These are phyloP conservation scores for Cyclospora cayetanensis DNA, from an alignment of 169 alveolate species.

Conservation along the genomic window DNA sequence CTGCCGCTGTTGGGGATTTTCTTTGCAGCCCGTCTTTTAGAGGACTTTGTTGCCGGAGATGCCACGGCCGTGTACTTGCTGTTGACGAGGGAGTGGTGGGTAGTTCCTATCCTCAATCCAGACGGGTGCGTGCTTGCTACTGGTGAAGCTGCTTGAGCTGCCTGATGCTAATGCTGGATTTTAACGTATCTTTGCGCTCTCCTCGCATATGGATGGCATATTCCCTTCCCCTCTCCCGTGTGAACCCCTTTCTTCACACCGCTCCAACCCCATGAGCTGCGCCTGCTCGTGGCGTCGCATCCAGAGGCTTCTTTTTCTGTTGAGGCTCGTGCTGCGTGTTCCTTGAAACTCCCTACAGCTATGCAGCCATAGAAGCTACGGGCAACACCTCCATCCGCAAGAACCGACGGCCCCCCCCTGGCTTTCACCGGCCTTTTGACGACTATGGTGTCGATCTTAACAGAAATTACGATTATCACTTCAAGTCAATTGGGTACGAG, in stretches of 20 bases:
- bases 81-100: conserved; percentile 43
- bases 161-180: no score
- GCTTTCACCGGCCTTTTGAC: not conserved
- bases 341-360: no score
- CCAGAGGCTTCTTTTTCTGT: no score
- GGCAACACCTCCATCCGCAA: not conserved
- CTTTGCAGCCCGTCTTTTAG: conserved; percentile 19
- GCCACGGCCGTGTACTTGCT: not conserved
- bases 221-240: no score
- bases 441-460: conserved; percentile 29
- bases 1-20: not conserved
- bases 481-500: not conserved
- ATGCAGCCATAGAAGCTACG: not conserved
- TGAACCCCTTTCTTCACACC: no score
- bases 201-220: no score
- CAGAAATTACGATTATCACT: conserved; percentile 19
- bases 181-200: no score
- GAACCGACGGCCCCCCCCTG: not conserved
- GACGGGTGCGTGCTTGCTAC: conserved; percentile 74
- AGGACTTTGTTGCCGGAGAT: not conserved
- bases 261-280: no score
- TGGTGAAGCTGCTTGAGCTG: not conserved
- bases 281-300: no score
- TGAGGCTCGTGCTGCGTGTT: no score
- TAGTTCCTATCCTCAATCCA: conserved; percentile 73